phyloP scores from a whole-genome alignment of 768 basidiomycete genomes.

The Mycena galericulata region DNA sequence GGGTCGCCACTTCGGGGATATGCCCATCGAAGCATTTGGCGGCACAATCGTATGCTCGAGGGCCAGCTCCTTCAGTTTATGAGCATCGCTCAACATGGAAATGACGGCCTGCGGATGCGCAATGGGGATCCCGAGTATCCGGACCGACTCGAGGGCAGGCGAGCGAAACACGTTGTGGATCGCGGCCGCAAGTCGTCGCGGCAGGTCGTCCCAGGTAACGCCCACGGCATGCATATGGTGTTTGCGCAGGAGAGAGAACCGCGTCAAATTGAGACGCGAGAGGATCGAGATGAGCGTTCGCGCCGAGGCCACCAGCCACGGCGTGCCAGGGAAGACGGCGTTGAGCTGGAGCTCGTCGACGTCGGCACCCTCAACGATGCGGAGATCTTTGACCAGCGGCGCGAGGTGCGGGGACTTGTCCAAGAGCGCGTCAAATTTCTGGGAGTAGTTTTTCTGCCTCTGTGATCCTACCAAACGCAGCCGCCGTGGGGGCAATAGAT shows the following conservation, averaged over 20 bases:
- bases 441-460: neutral
- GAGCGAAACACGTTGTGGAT: neutral
- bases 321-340: too few relatives aligned
- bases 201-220: neutral
- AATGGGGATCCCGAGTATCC: neutral
- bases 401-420: slow-evolving; percentile 6
- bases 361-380: slow-evolving; percentile 16
- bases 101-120: neutral
- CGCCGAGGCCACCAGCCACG: neutral
- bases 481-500: too few relatives aligned
- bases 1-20: neutral
- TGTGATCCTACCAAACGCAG: too few relatives aligned
- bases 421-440: neutral
- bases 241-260: neutral
- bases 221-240: too few relatives aligned
- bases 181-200: neutral
- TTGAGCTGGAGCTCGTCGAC: too few relatives aligned
- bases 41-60: neutral
- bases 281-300: neutral
- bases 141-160: neutral
- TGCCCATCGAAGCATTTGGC: too few relatives aligned
- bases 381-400: slow-evolving; percentile 9
- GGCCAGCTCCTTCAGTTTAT: neutral
- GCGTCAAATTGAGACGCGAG: neutral
- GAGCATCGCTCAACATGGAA: neutral